Conservation (phyloP, 2,329 filamentous ascomycete genomes). For the Pseudogymnoascus sp. region DNA sequence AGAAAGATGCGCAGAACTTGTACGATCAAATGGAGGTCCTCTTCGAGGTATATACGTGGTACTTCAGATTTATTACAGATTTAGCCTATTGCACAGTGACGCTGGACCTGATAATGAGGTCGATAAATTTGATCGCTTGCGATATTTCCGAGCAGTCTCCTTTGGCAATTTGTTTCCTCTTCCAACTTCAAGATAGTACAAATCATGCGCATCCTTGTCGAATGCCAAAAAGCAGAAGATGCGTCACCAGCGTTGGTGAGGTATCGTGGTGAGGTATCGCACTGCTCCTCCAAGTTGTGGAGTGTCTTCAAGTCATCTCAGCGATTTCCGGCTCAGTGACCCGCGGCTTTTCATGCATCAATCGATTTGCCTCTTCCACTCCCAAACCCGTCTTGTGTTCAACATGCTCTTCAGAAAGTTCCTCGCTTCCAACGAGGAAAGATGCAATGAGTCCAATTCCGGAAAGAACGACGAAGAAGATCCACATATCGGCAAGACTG, state of each 20-base stretch:
- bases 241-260: conserved; percentile 3
- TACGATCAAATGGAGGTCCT: conserved; percentile 2
- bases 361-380: conserved; percentile 11
- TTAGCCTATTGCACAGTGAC: neutral
- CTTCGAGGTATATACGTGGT: conserved; percentile 5
- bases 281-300: neutral
- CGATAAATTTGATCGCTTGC: conserved; percentile 11
- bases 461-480: conserved; percentile 10
- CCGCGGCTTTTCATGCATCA: conserved; percentile 9
- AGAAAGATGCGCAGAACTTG: conserved; percentile 10
- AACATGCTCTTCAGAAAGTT: conserved; percentile 37
- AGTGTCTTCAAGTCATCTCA: conserved; percentile 10
- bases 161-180: conserved; percentile 10
- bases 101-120: conserved; percentile 10
- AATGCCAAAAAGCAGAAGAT: conserved; percentile 1
- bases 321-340: conserved; percentile 8
- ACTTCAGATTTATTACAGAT: conserved; percentile 7
- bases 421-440: conserved; percentile 33
- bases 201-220: neutral
- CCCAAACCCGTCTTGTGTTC: conserved; percentile 40
- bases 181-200: conserved; percentile 4
- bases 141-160: conserved; percentile 9
- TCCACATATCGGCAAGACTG: conserved; percentile 11
- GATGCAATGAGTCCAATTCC: conserved; percentile 29
- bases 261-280: neutral